Evolutionary conservation across 2,329 filamentous ascomycete species (phyloP).

Genomic region (Fusarium albosuccineum): DNA sequence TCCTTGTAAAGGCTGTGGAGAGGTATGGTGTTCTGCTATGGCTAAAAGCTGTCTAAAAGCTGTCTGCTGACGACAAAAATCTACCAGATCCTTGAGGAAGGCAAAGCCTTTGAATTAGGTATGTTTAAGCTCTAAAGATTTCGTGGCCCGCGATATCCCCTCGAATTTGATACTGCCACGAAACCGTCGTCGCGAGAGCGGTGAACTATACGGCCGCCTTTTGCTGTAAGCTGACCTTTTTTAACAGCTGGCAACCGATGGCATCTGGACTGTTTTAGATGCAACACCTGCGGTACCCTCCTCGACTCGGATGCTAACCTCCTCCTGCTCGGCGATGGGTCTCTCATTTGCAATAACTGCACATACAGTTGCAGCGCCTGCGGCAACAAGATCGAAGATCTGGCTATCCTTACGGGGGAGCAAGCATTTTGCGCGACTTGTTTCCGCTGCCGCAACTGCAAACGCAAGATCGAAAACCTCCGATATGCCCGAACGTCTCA

Average conservation of each 20-base stretch:
- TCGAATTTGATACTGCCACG: conserved; percentile 10
- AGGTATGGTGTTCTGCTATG: conserved; percentile 67
- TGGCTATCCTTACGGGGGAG: conserved; percentile 96
- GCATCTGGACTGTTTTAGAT: conserved; percentile 99
- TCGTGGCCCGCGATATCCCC: conserved; percentile 1
- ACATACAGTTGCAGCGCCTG: conserved; percentile 99
- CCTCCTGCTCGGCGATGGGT: conserved; percentile 95
- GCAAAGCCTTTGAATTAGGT: conserved; percentile 98
- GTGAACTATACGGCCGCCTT: conserved; percentile 13
- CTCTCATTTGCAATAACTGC: conserved; percentile 98
- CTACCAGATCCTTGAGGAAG: conserved; percentile 91
- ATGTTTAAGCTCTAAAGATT: conserved; percentile 50
- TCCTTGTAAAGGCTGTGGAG: conserved; percentile 93
- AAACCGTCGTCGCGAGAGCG: conserved; percentile 29
- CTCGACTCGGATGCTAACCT: conserved; percentile 99
- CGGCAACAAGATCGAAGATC: conserved; percentile 96
- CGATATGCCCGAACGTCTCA: conserved; percentile 97
- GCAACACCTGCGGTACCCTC: conserved; percentile 93
- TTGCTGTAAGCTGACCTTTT: conserved; percentile 46
- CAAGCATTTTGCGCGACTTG: conserved; percentile 98
- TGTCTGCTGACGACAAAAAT: conserved; percentile 34
- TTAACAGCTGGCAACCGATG: conserved; percentile 88
- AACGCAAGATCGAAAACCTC: conserved; percentile 97
- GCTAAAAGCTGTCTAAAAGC: neutral
- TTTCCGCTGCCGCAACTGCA: conserved; percentile 98